Evolutionary conservation across 805 yeast species (phyloP), one percentile per base, ranked within the genome.

Genomic region (Jamesozyma rosinii): DNA sequence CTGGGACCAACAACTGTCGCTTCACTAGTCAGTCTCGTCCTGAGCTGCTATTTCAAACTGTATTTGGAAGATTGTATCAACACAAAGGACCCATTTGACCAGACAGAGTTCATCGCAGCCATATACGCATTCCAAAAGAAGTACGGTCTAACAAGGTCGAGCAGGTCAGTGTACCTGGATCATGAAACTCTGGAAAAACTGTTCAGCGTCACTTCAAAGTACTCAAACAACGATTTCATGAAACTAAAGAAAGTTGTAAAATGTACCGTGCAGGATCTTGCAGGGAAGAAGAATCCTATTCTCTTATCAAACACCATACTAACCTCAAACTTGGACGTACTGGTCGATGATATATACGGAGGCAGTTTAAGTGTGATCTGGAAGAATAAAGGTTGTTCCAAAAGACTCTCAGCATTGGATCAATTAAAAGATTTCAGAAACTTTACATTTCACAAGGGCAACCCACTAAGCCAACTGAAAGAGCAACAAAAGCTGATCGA

Each of bases 71-170:
- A 77, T 60, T 64, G 74, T 65, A 54, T 84, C 69, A 53, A 81
- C 71, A 43, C 92, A 78, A 17, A 85, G 55, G 97, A 92, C 58
- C 90, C 95, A 0, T 79, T 83, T 55, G 90, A 84, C 47, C 77
- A 77, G 41, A 81, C 77, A 41, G 73, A 72, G 38, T 83, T 89
- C 54, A 71, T 78, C 61, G 60, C 71, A 3, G 75, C 86, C 4
- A 72, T 92, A 19, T 75, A 76, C 1, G 81, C 77, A 47, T 90
- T 89, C 58, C 97, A 92, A 60, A 84, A 77, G 55, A 83, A 80
- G 46, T 70, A 71, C 49, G 73, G 74, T 47, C 55, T 82, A 11
- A 20, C 46, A 5, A 48, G 33, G 27, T 41, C 39, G 5, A 70
- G 71, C 4, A 68, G 69, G 47, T 72, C 74, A 22, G 58, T 76